Evolutionary conservation across 345 rosid genomes (phyloP).

Genomic region (Theobroma cacao): DNA sequence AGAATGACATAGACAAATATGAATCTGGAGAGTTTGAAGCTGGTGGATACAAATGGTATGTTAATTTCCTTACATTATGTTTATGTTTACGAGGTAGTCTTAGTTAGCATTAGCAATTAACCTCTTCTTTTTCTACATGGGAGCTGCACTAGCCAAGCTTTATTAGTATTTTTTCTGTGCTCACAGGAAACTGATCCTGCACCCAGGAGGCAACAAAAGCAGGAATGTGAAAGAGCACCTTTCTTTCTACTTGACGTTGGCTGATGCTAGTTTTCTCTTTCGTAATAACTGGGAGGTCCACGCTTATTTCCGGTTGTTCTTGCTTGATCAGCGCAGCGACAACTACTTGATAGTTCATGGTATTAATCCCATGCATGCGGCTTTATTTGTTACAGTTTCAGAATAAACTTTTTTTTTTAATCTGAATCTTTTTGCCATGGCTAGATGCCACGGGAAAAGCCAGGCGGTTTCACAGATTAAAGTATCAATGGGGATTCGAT

Average conservation of each 20-base stretch:
- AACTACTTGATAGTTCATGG: constrained; percentile 39
- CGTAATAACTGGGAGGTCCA: constrained; percentile 48
- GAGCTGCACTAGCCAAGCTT: background rate
- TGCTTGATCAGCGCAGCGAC: constrained; percentile 44
- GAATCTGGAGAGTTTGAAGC: constrained; percentile 68
- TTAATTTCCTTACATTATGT: background rate
- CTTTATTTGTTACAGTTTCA: background rate
- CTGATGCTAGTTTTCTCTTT: constrained; percentile 36
- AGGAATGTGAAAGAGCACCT: constrained; percentile 48
- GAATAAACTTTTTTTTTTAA: background rate
- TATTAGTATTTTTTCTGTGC: background rate
- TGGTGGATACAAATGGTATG: constrained; percentile 69
- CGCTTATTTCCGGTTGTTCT: constrained; percentile 43
- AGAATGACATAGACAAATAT: constrained; percentile 44
- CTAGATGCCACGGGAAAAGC: constrained; percentile 33
- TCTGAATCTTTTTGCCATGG: constrained; percentile 3
- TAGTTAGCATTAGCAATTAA: background rate
- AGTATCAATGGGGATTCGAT: constrained; percentile 45
- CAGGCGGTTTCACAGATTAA: constrained; percentile 34
- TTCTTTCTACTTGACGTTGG: constrained; percentile 52
- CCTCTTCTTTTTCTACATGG: background rate
- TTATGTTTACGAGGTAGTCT: background rate
- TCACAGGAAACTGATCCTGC: constrained; percentile 55
- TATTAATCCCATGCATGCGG: constrained; percentile 7
- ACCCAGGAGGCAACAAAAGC: constrained; percentile 65